These are phyloP conservation scores for Gnomoniopsis sp. DNA, from an alignment of 2,329 filamentous ascomycete species.

Conservation along the genomic window DNA sequence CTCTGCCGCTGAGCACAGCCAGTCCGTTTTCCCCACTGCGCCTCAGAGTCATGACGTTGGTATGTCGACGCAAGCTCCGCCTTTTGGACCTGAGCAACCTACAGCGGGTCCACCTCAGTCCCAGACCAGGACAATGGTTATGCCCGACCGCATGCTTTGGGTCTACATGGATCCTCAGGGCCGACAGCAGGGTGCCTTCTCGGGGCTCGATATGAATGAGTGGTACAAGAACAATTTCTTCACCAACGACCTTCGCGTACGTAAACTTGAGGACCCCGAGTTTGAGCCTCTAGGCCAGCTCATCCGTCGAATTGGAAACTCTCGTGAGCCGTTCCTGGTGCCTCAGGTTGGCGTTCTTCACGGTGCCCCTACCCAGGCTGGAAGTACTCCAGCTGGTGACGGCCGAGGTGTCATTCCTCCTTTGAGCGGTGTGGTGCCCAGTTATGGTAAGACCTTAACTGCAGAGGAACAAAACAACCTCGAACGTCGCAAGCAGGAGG, in stretches of 20 bases:
- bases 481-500: constrained; percentile 94
- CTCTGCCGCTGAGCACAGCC: constrained; percentile 34
- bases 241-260: constrained; percentile 88
- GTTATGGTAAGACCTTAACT: constrained; percentile 92
- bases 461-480: constrained; percentile 97
- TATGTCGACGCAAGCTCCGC: constrained; percentile 22
- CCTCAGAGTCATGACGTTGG: constrained; percentile 29
- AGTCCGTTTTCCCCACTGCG: constrained; percentile 30
- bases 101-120: constrained; percentile 53
- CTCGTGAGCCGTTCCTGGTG: constrained; percentile 93
- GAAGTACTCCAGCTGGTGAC: constrained; percentile 43
- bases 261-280: constrained; percentile 88
- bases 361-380: constrained; percentile 61
- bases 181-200: constrained; percentile 89
- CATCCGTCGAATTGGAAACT: constrained; percentile 94
- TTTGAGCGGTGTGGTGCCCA: constrained; percentile 89
- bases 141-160: constrained; percentile 99
- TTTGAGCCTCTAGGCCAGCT: constrained; percentile 95
- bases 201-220: constrained; percentile 97
- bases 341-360: constrained; percentile 95
- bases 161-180: constrained; percentile 95
- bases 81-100: constrained; percentile 34
- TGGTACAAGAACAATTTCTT: constrained; percentile 99
- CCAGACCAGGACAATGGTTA: constrained; percentile 89
- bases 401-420: constrained; percentile 73